Percentiles rank a stretch among this genome's conserved stretches.
Conservation (phyloP, 495 filamentous ascomycete genomes). For the Aspergillus ostianus region DNA sequence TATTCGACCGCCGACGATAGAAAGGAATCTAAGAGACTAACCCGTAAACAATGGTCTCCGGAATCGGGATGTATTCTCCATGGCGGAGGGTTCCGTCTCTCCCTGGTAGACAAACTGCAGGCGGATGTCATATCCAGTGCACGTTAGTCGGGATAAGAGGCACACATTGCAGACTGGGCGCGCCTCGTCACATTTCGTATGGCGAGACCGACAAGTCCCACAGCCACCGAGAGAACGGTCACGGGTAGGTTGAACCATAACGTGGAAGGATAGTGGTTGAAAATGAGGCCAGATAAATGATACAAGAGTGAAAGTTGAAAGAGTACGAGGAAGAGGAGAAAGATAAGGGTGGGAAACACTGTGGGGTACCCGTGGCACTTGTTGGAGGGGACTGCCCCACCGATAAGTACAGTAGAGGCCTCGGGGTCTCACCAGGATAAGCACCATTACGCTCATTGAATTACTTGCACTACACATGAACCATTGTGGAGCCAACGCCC, state of each 20-base stretch:
- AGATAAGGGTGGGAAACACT: not conserved
- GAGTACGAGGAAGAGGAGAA: not conserved
- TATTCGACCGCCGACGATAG: conserved; percentile 5
- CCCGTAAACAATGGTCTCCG: conserved; percentile 26
- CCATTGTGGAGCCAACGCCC: not conserved
- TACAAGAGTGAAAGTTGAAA: not conserved
- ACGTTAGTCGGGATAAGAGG: conserved; percentile 12
- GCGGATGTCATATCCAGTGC: conserved; percentile 25
- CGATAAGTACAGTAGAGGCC: no score
- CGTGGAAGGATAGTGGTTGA: not conserved
- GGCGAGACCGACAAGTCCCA: conserved; percentile 22
- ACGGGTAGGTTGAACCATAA: not conserved
- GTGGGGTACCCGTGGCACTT: not conserved
- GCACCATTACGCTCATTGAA: no score
- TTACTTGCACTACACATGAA: not conserved
- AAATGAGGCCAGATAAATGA: not conserved
- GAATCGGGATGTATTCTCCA: conserved; percentile 17
- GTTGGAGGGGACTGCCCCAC: no score
- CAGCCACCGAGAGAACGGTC: conserved; percentile 11
- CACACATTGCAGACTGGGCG: conserved; percentile 29
- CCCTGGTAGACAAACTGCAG: conserved; percentile 23
- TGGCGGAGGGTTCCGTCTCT: not conserved
- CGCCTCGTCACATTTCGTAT: conserved; percentile 29
- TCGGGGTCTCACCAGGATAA: no score
- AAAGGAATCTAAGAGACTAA: not conserved